A percentile compares a stretch with the other conserved stretches of the same genome.
Conservation (phyloP, 352 stramenopile genomes). For the Pythium phragmiticola region DNA sequence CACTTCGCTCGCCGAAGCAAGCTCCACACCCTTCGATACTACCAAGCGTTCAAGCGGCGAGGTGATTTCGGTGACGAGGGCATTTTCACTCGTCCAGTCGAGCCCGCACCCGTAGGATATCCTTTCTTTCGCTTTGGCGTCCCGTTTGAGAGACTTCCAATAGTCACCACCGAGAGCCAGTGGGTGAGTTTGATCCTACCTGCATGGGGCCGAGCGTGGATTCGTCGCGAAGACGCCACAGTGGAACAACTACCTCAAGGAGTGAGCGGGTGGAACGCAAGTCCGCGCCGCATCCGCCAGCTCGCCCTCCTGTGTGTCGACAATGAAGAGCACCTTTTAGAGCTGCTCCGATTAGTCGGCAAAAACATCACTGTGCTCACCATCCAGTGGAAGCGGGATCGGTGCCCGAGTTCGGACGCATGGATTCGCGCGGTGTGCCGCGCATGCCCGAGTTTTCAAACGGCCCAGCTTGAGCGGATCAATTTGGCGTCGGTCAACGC, state of each 20-base stretch:
- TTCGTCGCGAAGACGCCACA: background rate
- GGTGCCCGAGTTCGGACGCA: too few species aligned
- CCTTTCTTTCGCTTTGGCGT: background rate
- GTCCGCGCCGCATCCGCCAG: background rate
- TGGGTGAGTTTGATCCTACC: background rate
- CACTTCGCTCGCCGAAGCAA: too few species aligned
- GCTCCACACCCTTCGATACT: background rate
- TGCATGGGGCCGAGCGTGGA: background rate
- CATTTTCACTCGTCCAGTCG: too few species aligned
- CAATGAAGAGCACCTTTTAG: background rate
- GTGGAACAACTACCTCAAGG: background rate
- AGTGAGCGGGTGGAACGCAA: background rate
- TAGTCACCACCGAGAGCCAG: background rate
- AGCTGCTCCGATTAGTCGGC: background rate
- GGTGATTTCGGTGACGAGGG: background rate
- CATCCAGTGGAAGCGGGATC: background rate
- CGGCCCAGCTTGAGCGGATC: too few species aligned
- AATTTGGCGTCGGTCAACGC: too few species aligned
- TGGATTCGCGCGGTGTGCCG: too few species aligned
- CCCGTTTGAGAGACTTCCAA: background rate
- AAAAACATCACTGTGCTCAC: background rate
- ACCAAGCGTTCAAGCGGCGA: background rate
- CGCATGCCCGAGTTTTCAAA: too few species aligned
- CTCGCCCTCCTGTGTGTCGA: background rate
- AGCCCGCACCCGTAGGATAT: too few species aligned